Base-by-base conservation (phyloP, 1,139 yeast genomes). In the Sugiyamaella xylanicola region DNA sequence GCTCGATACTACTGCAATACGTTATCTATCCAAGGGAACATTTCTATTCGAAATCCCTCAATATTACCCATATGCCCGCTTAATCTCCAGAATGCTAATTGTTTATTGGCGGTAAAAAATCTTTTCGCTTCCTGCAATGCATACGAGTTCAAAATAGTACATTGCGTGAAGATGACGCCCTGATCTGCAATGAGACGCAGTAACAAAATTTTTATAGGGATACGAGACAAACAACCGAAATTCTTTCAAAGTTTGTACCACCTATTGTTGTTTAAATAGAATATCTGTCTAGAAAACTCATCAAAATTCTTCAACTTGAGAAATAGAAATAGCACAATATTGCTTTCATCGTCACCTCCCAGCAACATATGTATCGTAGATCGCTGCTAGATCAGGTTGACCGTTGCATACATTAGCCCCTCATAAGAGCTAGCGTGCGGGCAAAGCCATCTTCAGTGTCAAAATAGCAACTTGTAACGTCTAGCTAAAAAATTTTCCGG, bases 31-130 rank as follows among this genome's bases (percentile, higher is more conserved):
- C 27, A 40, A 20, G 32, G 45, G 4, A 21, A 21, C n/a, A 21
- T 20, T 21, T 13, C 45, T 22, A 15, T 15, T 21, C 16, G 17
- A 41, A 41, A 41, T 41, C 13, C 32, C 45, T 41, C 45, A 41
- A 22, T 25, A 20, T 15, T 9, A 41, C 32, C 16, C 27, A 41
- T 27, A 27, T 15, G 16, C 36, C 20, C 22, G 47, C 47, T 43
- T 43, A 25, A 43, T 43, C 47, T 43, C 29, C 13, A 15, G 19
- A 27, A 11, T n/a, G 9, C 37, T 43, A 27, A 22, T 9, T 16
- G 37, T 27, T 16, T 16, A 43, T 43, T 43, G 47, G 47, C 47
- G 47, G 36, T 43, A 43, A 43, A 43, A n/a, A 43, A 43, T 43
- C 36, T 43, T 43, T 43, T 43, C 29, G 29, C 47, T 15, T 22